Conservation (phyloP, 768 basidiomycete genomes). For the Lyophyllum semitale region DNA sequence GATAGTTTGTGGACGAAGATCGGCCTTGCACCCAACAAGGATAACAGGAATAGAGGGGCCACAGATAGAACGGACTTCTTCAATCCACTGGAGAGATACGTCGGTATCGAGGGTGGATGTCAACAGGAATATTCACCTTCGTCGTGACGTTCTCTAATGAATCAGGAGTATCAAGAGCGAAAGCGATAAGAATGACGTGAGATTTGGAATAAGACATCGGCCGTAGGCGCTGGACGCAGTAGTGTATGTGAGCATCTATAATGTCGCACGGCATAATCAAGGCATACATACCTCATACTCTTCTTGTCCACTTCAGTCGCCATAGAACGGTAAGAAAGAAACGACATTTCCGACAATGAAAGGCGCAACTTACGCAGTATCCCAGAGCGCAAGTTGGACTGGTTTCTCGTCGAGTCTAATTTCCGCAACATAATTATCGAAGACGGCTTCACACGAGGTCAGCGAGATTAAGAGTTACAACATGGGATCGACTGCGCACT, state of each 20-base stretch:
- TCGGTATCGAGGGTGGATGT: neutral
- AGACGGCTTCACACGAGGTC: constrained; percentile 65
- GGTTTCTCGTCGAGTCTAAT: constrained; percentile 97
- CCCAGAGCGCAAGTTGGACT: constrained; percentile 96
- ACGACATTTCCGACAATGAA: constrained; percentile 8
- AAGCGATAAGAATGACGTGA: constrained; percentile 98
- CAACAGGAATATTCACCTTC: constrained; percentile 58
- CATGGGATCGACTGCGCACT: constrained; percentile 40
- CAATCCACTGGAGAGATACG: constrained; percentile 77
- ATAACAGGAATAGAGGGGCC: constrained; percentile 91
- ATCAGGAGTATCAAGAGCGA: constrained; percentile 94
- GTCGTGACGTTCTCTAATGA: constrained; percentile 93
- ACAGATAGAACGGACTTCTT: constrained; percentile 96
- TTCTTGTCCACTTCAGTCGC: constrained; percentile 80
- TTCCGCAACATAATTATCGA: constrained; percentile 99
- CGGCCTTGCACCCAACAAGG: constrained; percentile 95
- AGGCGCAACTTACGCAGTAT: constrained; percentile 83
- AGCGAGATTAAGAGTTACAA: constrained; percentile 14
- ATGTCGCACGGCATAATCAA: neutral
- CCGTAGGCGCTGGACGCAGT: constrained; percentile 69
- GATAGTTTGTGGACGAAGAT: constrained; percentile 69
- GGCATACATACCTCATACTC: constrained; percentile 81
- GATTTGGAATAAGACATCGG: constrained; percentile 98
- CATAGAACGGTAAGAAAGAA: constrained; percentile 11
- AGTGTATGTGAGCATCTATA: constrained; percentile 3